These are phyloP conservation scores for Sugiyamaella castrensis DNA, from an alignment of 1,139 yeast species.

Conservation along the genomic window DNA sequence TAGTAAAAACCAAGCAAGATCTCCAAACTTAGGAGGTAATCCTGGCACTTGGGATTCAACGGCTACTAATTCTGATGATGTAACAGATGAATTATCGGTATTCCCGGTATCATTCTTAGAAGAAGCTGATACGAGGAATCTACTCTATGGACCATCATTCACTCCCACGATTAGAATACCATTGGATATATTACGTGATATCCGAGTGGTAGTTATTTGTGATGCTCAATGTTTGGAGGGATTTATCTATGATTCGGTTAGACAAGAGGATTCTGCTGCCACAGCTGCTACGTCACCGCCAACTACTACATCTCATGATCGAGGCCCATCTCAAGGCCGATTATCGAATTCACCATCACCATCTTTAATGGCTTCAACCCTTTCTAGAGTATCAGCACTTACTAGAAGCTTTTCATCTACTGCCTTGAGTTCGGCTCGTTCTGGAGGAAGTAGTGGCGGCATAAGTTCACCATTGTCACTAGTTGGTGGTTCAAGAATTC, in stretches of 20 bases:
- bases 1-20: too few species aligned
- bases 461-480: conserved; percentile 4
- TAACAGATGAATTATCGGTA: neutral
- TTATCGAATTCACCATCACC: conserved; percentile 2
- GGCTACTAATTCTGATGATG: too few species aligned
- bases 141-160: conserved; percentile 28
- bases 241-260: conserved; percentile 27
- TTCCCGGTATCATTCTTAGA: conserved; percentile 29
- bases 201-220: conserved; percentile 28
- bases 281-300: conserved; percentile 1
- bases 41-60: too few species aligned
- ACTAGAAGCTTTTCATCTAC: conserved; percentile 15
- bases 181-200: conserved; percentile 24
- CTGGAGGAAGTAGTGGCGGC: neutral
- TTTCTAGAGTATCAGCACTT: conserved; percentile 4
- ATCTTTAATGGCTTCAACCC: conserved; percentile 6
- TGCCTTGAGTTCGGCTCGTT: conserved; percentile 4
- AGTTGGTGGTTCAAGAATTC: neutral
- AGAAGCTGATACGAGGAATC: conserved; percentile 31
- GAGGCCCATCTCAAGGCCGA: too few species aligned
- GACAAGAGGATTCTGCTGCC: neutral
- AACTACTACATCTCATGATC: conserved; percentile 4
- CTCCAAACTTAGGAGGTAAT: too few species aligned
- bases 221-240: conserved; percentile 26
- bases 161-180: conserved; percentile 15